A percentile compares a stretch with the other conserved stretches of the same genome.
phyloP scores from a whole-genome alignment of 164 flowering plant species.

The Dillenia suffruticosa region DNA sequence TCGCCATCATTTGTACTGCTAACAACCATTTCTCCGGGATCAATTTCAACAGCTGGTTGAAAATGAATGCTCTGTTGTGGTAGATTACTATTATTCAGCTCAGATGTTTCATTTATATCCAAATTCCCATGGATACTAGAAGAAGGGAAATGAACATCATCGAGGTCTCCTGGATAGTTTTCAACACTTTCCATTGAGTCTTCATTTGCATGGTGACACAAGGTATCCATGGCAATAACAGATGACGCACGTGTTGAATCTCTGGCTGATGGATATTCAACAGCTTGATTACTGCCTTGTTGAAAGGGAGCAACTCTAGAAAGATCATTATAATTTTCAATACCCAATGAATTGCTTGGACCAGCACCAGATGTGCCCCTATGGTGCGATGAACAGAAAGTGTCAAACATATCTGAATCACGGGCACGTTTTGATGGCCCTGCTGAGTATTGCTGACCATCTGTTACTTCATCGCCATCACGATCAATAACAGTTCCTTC shows the following conservation, averaged over 20 bases:
- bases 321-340: constrained; percentile 53
- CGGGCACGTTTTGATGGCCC: constrained; percentile 93
- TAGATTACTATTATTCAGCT: constrained; percentile 75
- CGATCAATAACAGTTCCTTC: constrained; percentile 96
- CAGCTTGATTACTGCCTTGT: constrained; percentile 44
- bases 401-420: constrained; percentile 48
- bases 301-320: constrained; percentile 37
- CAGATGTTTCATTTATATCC: constrained; percentile 83
- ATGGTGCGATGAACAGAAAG: constrained; percentile 41
- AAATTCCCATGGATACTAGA: constrained; percentile 43
- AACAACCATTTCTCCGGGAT: constrained; percentile 66
- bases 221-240: constrained; percentile 95
- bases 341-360: constrained; percentile 68
- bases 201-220: constrained; percentile 56
- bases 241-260: constrained; percentile 92
- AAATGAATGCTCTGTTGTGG: constrained; percentile 90
- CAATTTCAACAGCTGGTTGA: constrained; percentile 56
- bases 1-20: constrained; percentile 93
- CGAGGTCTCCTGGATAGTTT: constrained; percentile 77
- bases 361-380: constrained; percentile 82
- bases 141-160: constrained; percentile 74
- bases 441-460: constrained; percentile 60
- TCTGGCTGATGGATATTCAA: constrained; percentile 46
- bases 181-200: constrained; percentile 99
- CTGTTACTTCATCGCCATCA: constrained; percentile 92